Base-by-base conservation (phyloP, 768 basidiomycete species). In the Pleurotus salmoneostramineus region DNA sequence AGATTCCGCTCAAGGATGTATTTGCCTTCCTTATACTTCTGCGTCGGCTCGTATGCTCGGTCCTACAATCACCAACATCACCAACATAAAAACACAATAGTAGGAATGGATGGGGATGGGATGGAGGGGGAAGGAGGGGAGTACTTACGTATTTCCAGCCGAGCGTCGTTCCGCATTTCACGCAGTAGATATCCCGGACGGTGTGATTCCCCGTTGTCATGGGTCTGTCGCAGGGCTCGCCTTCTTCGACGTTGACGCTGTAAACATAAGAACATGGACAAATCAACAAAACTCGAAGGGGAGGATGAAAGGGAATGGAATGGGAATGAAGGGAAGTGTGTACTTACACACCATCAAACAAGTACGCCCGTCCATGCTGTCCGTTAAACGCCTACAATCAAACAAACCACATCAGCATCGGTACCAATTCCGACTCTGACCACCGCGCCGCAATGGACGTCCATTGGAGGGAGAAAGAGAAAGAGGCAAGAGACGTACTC, bases 141-240 rank as follows among this genome's bases (percentile, higher is more conserved):
- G n/a, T n/a, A n/a, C 88, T 71, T 69, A 93, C 97, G 71, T 99
- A 99, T 94, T 98, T 98, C 96, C 97, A 98, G 57, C 96, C 96
- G 34, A 99, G 81, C 14, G 81, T 83, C 50, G 82, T 83, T 59
- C 84, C 82, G 72, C 96, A 99, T 72, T 95, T 96, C 78, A 80
- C 75, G 73, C 96, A 99, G 72, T 84, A 92, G 61, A 98, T 93
- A 70, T 99, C 96, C 57, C 96, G 87, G 35, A 99, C 96, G 31
- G 89, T 92, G 74, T 99, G 97, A 65, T 91, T 85, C 17, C 96
- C 96, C 17, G 96, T 99, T 33, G 95, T 95, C 96, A 98, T 99
- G 58, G 87, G 84, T 61, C 97, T 83, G 70, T 98, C 96, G 68
- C 82, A 90, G 42, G 93, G 87, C 64, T 92, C 88, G 60, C 95